A percentile compares a stretch with the other conserved stretches of the same genome.
phyloP scores from a whole-genome alignment of 1,284 basidiomycete species.

The Ganoderma boninense region DNA sequence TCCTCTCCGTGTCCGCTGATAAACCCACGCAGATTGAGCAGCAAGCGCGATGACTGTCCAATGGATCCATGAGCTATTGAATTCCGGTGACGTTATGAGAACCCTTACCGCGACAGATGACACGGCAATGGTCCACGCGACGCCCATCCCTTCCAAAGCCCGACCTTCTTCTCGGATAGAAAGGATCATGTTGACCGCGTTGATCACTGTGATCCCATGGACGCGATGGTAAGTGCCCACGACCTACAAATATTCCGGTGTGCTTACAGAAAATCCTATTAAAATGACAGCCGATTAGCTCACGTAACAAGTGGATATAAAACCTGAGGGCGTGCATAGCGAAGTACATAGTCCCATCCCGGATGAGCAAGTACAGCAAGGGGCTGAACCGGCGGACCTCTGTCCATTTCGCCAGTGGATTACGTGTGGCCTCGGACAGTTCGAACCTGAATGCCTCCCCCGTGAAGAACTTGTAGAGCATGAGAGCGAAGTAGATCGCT shows the following conservation, averaged over 20 bases:
- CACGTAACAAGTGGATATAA: no score
- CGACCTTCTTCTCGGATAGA: slow-evolving; percentile 15
- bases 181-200: slow-evolving; percentile 10
- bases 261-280: slow-evolving; percentile 16
- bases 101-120: slow-evolving; percentile 14
- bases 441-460: slow-evolving; percentile 15
- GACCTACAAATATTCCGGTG: no score
- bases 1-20: slow-evolving; percentile 3
- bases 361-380: slow-evolving; percentile 14
- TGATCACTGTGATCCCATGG: slow-evolving; percentile 4
- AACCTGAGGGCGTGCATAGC: slow-evolving; percentile 7
- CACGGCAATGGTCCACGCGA: slow-evolving; percentile 18
- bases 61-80: background rate
- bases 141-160: slow-evolving; percentile 16
- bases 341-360: slow-evolving; percentile 16
- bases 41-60: slow-evolving; percentile 13
- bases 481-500: slow-evolving; percentile 11
- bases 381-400: slow-evolving; percentile 17
- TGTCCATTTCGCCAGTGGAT: slow-evolving; percentile 12
- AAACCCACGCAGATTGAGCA: slow-evolving; percentile 20
- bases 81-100: background rate
- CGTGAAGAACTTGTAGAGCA: slow-evolving; percentile 18
- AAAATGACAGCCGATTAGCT: background rate
- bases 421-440: slow-evolving; percentile 5
- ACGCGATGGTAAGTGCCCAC: background rate